Conservation (phyloP, 345 rosid genomes). For the Eucalyptus erythrocorys region DNA sequence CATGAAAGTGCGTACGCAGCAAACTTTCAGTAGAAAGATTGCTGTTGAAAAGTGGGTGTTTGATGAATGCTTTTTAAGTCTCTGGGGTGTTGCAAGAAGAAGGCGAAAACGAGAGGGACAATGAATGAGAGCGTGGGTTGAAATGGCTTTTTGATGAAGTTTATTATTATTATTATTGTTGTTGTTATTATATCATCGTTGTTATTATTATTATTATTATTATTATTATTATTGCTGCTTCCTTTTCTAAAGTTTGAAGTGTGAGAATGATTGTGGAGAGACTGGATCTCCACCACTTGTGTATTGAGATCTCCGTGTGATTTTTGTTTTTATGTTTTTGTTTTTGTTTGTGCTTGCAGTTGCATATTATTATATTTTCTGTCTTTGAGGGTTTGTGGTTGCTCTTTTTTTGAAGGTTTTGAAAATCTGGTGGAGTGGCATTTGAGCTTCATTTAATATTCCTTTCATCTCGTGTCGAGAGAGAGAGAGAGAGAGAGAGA, state of each 20-base stretch:
- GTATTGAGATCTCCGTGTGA: slow-evolving; percentile 4
- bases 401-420: slow-evolving; percentile 10
- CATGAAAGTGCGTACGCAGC: not conserved
- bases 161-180: not conserved
- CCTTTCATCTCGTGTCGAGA: not conserved
- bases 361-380: not conserved
- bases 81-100: not conserved
- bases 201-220: not conserved
- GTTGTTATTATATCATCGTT: not conserved
- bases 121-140: not conserved
- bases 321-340: not conserved
- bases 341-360: not conserved
- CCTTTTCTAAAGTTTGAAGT: not conserved
- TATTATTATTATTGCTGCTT: not conserved
- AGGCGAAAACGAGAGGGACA: not conserved
- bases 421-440: slow-evolving; percentile 1
- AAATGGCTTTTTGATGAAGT: not conserved
- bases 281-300: slow-evolving; percentile 39
- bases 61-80: not conserved
- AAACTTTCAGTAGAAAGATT: not conserved
- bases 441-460: not conserved
- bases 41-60: not conserved
- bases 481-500: not conserved
- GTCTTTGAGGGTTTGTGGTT: slow-evolving; percentile 28
- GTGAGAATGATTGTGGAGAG: not conserved